Evolutionary conservation across 2,329 filamentous ascomycete species (phyloP), one percentile per base, ranked within the genome.

Genomic region (Aureobasidium subglaciale): DNA sequence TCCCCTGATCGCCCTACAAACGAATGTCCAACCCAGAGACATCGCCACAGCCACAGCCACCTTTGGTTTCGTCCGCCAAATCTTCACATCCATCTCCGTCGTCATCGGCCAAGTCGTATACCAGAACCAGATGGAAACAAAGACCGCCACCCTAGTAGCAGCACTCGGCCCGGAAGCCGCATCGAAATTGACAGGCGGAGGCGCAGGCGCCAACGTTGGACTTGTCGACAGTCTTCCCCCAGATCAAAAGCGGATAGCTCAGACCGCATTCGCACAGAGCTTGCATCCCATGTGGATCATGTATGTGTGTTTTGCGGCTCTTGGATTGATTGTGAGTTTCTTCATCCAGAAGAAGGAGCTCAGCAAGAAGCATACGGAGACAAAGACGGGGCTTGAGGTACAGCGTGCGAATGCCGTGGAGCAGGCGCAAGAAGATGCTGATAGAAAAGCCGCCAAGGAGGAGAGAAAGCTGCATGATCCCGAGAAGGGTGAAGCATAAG

Each of bases 51-150:
- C 81, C 0, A 87, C 83, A 0, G 78, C 83, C 1, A 83, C 81
- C 1, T 85, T 86, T 61, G 74, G 78, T 8, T 86, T 87, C 64
- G 75, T 83, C 10, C 80, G 86, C 18, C 85, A 85, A 61, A 71
- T 90, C 4, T 82, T 81, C 13, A 86, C 82, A 0, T 79, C 84
- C 1, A 78, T 85, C 25, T 83, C 82, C 0, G 78, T 88, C 50
- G 85, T 88, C 2, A 74, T 90, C 27, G 87, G 87, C 15, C 83
- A 84, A 10, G 84, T 88, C 37, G 77, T 90, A 30, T 89, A 90
- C 71, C 83, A 88, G 70, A 89, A 90, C 64, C 72, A 78, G 57
- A 88, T 90, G 83, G 71, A 81, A 60, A 74, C 73, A 43, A 79
- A 82, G 61, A 73, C 77, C 25, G 64, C 71, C 4, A 64, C 65